phyloP scores from a whole-genome alignment of 2,329 filamentous ascomycete genomes.

The Orbilia oligospora region DNA sequence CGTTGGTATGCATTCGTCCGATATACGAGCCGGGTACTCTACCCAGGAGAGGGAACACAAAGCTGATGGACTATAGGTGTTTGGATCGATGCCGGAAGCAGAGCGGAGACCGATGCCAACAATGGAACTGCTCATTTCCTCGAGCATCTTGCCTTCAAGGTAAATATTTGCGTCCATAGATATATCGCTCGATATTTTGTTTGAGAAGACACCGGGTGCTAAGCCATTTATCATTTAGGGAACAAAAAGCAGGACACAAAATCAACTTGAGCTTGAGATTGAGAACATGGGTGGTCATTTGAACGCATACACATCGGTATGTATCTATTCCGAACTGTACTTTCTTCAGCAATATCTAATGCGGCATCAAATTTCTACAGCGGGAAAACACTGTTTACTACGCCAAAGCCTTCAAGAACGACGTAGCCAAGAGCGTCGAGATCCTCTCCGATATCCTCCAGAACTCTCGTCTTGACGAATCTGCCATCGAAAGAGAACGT shows the following conservation, averaged over 20 bases:
- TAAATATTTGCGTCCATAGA: slow-evolving; percentile 67
- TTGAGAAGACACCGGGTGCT: slow-evolving; percentile 32
- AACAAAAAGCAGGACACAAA: slow-evolving; percentile 92
- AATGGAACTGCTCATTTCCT: slow-evolving; percentile 99
- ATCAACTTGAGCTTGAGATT: slow-evolving; percentile 98
- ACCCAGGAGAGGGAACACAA: slow-evolving; percentile 96
- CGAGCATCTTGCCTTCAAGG: slow-evolving; percentile 99
- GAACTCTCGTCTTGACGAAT: slow-evolving; percentile 96
- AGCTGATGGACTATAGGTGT: slow-evolving; percentile 94
- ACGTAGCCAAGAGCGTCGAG: slow-evolving; percentile 95
- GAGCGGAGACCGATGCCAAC: slow-evolving; percentile 97
- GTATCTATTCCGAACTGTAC: slow-evolving; percentile 65
- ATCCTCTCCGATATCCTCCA: slow-evolving; percentile 99
- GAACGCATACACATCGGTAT: slow-evolving; percentile 98
- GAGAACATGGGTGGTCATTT: slow-evolving; percentile 99
- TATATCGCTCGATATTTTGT: slow-evolving; percentile 60
- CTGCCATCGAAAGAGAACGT: slow-evolving; percentile 95
- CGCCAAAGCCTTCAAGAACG: slow-evolving; percentile 98
- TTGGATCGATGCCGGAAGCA: slow-evolving; percentile 98
- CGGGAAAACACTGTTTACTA: slow-evolving; percentile 99
- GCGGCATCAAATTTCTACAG: slow-evolving; percentile 69
- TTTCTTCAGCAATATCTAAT: slow-evolving; percentile 47
- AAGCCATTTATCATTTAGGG: slow-evolving; percentile 72
- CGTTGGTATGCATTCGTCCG: slow-evolving; percentile 60
- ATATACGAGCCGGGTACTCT: slow-evolving; percentile 16